Conservation (phyloP, 345 rosid species). For the Rhodomyrtus tomentosa region DNA sequence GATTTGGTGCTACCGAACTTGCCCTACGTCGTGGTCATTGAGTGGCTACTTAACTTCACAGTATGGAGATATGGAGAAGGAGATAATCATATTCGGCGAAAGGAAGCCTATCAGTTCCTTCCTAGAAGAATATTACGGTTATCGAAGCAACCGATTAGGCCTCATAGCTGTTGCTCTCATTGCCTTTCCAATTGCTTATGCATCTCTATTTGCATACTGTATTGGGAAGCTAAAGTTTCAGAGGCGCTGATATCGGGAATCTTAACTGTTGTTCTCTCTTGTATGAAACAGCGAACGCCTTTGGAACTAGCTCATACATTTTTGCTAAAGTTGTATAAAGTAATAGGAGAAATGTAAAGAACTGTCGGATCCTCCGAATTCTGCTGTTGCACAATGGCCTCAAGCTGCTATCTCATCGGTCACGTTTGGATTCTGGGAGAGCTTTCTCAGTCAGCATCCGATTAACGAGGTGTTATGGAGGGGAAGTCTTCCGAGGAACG, state of each 20-base stretch:
- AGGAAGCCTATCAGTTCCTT: conserved; percentile 25
- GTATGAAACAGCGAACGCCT: neutral
- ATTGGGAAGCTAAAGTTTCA: conserved; percentile 49
- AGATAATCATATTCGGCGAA: conserved; percentile 38
- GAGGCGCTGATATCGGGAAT: conserved; percentile 24
- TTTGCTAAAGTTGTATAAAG: neutral
- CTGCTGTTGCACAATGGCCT: neutral
- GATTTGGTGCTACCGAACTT: conserved; percentile 57
- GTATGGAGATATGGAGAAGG: conserved; percentile 45
- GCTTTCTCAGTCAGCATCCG: neutral
- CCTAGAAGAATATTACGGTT: conserved; percentile 51
- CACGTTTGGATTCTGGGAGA: neutral
- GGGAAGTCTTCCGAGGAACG: neutral
- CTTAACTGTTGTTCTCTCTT: neutral
- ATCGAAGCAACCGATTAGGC: conserved; percentile 18
- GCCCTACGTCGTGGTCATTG: conserved; percentile 68
- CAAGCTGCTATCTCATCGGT: neutral
- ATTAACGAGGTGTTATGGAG: neutral
- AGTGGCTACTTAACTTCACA: conserved; percentile 57
- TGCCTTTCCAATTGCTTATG: conserved; percentile 36
- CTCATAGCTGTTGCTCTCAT: conserved; percentile 25
- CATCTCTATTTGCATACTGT: conserved; percentile 43
- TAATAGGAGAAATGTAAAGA: neutral
- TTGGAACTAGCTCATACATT: neutral
- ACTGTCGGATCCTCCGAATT: neutral